A percentile compares a stretch with the other conserved stretches of the same genome.
Conservation (phyloP, 2,329 filamentous ascomycete genomes). For the Phoma sp. region DNA sequence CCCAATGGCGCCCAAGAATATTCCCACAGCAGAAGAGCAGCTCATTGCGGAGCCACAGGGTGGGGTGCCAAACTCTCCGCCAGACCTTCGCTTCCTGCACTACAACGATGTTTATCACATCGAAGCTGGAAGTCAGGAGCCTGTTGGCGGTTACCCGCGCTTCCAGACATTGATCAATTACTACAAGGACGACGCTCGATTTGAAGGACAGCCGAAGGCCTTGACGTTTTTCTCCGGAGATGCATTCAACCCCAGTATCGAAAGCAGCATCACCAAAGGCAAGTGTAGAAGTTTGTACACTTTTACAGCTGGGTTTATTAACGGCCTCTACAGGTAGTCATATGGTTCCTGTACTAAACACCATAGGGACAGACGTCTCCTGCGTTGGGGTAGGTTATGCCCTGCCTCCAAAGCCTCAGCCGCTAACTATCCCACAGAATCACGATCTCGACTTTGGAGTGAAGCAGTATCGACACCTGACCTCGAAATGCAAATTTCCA, state of each 20-base stretch:
- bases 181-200: conserved; percentile 70
- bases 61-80: conserved; percentile 54
- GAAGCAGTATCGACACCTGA: conserved; percentile 75
- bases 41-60: conserved; percentile 52
- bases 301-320: neutral
- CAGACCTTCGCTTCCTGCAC: conserved; percentile 82
- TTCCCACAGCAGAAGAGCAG: conserved; percentile 41
- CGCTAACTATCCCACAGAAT: conserved; percentile 61
- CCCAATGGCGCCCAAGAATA: conserved; percentile 35
- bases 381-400: conserved; percentile 72
- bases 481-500: conserved; percentile 78
- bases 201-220: conserved; percentile 66
- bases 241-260: conserved; percentile 88
- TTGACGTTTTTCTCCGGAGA: conserved; percentile 89
- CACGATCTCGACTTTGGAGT: conserved; percentile 94
- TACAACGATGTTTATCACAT: conserved; percentile 96
- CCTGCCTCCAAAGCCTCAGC: neutral
- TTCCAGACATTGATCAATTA: conserved; percentile 81
- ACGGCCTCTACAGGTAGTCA: conserved; percentile 64
- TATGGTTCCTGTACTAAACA: conserved; percentile 86
- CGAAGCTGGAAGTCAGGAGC: conserved; percentile 76
- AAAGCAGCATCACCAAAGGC: conserved; percentile 89
- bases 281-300: neutral
- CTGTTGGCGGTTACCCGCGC: conserved; percentile 78
- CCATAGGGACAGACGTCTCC: conserved; percentile 77